Percentiles rank a stretch among this genome's conserved stretches.
These are phyloP conservation scores for Tuber magnatum DNA, from an alignment of 495 filamentous ascomycete genomes.

Conservation along the genomic window DNA sequence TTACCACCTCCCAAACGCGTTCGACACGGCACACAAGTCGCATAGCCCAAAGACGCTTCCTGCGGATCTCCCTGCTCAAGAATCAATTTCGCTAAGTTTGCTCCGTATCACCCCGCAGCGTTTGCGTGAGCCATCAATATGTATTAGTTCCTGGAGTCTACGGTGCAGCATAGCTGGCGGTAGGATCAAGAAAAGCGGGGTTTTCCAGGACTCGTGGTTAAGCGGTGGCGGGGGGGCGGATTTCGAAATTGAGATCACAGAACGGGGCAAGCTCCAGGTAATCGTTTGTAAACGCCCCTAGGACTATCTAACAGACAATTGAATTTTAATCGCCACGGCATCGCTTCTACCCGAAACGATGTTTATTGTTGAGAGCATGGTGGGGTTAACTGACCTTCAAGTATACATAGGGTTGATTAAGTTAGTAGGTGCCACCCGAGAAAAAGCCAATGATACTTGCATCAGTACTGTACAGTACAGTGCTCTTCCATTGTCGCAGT, in stretches of 20 bases:
- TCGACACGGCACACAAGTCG: not conserved
- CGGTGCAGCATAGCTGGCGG: too few relatives aligned
- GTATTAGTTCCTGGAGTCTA: not conserved
- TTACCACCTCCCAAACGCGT: not conserved
- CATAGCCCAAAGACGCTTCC: too few relatives aligned
- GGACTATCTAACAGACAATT: not conserved
- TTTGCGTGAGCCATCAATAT: not conserved
- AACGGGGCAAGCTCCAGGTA: not conserved
- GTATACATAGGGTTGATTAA: not conserved
- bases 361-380: not conserved
- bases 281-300: not conserved
- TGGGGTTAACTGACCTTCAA: not conserved
- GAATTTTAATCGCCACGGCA: not conserved
- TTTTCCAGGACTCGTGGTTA: not conserved
- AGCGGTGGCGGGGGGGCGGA: not conserved
- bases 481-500: too few relatives aligned
- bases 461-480: too few relatives aligned
- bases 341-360: not conserved
- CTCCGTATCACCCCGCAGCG: not conserved
- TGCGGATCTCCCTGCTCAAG: too few relatives aligned
- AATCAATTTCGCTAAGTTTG: not conserved
- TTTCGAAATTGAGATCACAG: not conserved
- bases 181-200: too few relatives aligned
- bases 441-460: not conserved
- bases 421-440: not conserved